Base-by-base conservation (phyloP, 1,139 yeast species). In the Casaregolazyma lundiana region DNA sequence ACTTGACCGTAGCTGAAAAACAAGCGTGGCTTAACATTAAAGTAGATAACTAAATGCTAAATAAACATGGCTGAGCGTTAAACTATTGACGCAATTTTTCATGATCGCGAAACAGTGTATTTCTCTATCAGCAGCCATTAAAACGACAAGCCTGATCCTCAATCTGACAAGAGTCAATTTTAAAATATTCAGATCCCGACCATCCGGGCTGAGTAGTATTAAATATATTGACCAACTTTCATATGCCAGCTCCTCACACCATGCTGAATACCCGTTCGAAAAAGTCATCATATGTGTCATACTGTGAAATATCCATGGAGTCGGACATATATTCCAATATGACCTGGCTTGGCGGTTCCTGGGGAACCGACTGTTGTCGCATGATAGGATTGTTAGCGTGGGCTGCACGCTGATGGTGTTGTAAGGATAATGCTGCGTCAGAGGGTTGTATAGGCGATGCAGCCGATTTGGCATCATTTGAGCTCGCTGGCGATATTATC, bases 201-300 rank as follows among this genome's bases (percentile, higher is more conserved):
- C n/a, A n/a, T n/a, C n/a, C n/a, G n/a, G n/a, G n/a, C n/a, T n/a
- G n/a, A n/a, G n/a, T n/a, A n/a, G n/a, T n/a, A n/a, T n/a, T n/a
- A n/a, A n/a, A n/a, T n/a, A n/a, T n/a, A n/a, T n/a, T n/a, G n/a
- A n/a, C n/a, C n/a, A n/a, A n/a, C n/a, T n/a, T n/a, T n/a, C n/a
- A n/a, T n/a, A n/a, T n/a, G n/a, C 29, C 29, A 16, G 5, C 20
- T 3, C 42, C 9, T 36, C 38, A 41, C 8, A 41, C 44, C 20
- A 35, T 8, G 19, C 45, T 42, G 24, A 42, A 46, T 17, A 46
- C 53, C 16, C 52, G 55, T 35, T 53, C 56, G 32, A 54, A 50
- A 30, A 51, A 53, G 43, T 53, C 57, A 37, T 53, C 52, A 43
- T 52, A 54, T 2, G 54, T 51, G 18, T 49, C 34, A 38, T 47